phyloP scores from a whole-genome alignment of 2,329 filamentous ascomycete genomes.

The Colletotrichum scovillei region DNA sequence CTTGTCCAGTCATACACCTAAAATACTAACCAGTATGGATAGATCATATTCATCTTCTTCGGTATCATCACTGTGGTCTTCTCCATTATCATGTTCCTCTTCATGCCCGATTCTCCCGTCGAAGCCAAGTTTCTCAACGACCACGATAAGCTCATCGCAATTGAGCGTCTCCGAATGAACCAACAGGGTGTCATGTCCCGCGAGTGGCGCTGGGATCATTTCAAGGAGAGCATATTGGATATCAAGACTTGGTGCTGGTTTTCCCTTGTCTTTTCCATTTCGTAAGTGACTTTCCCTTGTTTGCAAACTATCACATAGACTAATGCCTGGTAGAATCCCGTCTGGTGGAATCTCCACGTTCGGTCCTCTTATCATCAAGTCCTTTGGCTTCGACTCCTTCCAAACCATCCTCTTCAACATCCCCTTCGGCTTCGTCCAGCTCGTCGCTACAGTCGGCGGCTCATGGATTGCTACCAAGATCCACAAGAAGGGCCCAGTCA shows the following conservation, averaged over 20 bases:
- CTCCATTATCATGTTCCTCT: conserved; percentile 60
- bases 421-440: conserved; percentile 69
- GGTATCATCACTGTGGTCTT: conserved; percentile 62
- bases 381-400: conserved; percentile 67
- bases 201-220: conserved; percentile 55
- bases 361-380: conserved; percentile 67
- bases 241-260: conserved; percentile 58
- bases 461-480: conserved; percentile 65
- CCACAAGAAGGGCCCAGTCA: conserved; percentile 66
- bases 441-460: conserved; percentile 68
- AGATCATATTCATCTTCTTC: conserved; percentile 67
- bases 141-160: conserved; percentile 67
- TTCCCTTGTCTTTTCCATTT: conserved; percentile 61
- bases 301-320: background rate
- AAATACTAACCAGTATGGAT: conserved; percentile 22
- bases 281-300: conserved; percentile 46
- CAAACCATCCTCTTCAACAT: conserved; percentile 70
- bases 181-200: conserved; percentile 55
- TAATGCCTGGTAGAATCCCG: conserved; percentile 49
- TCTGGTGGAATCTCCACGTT: conserved; percentile 70
- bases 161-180: conserved; percentile 66
- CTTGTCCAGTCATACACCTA: fast-evolving
- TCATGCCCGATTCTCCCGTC: conserved; percentile 74
- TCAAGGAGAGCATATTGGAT: conserved; percentile 51
- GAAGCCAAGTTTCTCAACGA: conserved; percentile 66